Conservation (phyloP, 2,329 filamentous ascomycete genomes). For the Daldinia sp. region DNA sequence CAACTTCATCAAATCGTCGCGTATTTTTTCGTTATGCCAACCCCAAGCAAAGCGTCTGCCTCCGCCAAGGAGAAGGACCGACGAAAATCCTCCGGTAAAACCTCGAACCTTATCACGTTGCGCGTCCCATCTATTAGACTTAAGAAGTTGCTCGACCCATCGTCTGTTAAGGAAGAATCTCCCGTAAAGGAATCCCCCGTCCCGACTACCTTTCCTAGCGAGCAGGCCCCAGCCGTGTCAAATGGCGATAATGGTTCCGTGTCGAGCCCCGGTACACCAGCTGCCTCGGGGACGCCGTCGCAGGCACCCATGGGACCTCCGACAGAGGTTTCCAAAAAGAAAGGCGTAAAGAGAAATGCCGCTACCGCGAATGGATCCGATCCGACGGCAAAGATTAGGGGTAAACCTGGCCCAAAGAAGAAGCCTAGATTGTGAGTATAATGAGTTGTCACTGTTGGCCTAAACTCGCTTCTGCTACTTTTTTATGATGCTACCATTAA, state of each 20-base stretch:
- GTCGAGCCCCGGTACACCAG: conserved; percentile 67
- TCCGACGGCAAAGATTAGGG: conserved; percentile 71
- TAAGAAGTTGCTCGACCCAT: conserved; percentile 58
- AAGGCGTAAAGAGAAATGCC: conserved; percentile 75
- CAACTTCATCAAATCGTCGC: conserved; percentile 16
- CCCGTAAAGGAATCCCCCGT: conserved; percentile 58
- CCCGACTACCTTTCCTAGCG: conserved; percentile 50
- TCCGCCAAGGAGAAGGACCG: conserved; percentile 56
- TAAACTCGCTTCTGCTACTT: background rate
- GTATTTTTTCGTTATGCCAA: conserved; percentile 46
- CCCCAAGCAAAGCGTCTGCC: conserved; percentile 48
- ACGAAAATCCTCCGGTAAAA: conserved; percentile 52
- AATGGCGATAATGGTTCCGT: conserved; percentile 66
- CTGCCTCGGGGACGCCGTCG: conserved; percentile 62
- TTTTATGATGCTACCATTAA: background rate
- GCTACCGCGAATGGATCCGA: conserved; percentile 67
- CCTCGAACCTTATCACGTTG: conserved; percentile 58
- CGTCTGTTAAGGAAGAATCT: conserved; percentile 55
- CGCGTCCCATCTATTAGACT: conserved; percentile 61
- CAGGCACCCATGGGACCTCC: conserved; percentile 68
- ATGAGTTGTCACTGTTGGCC: background rate
- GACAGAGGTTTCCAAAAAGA: conserved; percentile 73
- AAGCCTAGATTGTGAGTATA: conserved; percentile 86
- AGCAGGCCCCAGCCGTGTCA: conserved; percentile 50
- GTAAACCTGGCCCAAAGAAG: conserved; percentile 96